These are phyloP conservation scores for Fragilaria radians DNA, from an alignment of 108 stramenopile genomes.

Conservation along the genomic window DNA sequence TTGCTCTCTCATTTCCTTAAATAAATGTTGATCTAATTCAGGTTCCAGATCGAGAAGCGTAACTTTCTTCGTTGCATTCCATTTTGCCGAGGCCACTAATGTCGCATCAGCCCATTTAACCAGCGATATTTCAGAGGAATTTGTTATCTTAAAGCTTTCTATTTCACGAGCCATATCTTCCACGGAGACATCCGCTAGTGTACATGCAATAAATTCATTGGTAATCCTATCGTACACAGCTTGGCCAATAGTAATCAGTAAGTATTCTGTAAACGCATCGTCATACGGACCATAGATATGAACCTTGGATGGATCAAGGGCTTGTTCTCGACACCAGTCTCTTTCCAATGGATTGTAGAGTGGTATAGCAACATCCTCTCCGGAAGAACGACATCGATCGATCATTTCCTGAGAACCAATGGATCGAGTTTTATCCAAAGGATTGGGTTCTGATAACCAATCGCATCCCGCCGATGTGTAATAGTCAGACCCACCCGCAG, in stretches of 20 bases:
- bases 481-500: background rate
- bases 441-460: conserved; percentile 40
- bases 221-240: conserved; percentile 40
- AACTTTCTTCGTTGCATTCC: background rate
- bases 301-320: conserved; percentile 21
- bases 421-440: conserved; percentile 18
- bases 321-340: conserved; percentile 47
- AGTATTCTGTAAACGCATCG: conserved; percentile 12
- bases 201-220: conserved; percentile 36
- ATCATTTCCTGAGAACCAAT: conserved; percentile 32
- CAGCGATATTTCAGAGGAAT: conserved; percentile 12
- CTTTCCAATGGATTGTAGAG: conserved; percentile 53
- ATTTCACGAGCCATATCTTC: conserved; percentile 19
- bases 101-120: conserved; percentile 26
- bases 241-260: conserved; percentile 30
- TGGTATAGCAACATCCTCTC: conserved; percentile 17
- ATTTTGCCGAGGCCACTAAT: conserved; percentile 11
- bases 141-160: conserved; percentile 8
- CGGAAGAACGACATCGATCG: conserved; percentile 31
- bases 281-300: conserved; percentile 28
- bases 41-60: background rate
- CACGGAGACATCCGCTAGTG: conserved; percentile 28
- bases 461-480: conserved; percentile 47
- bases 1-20: background rate
- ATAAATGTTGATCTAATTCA: background rate